Evolutionary conservation across 176 grass and related monocot genomes (phyloP).

Genomic region (Bromus sterilis): DNA sequence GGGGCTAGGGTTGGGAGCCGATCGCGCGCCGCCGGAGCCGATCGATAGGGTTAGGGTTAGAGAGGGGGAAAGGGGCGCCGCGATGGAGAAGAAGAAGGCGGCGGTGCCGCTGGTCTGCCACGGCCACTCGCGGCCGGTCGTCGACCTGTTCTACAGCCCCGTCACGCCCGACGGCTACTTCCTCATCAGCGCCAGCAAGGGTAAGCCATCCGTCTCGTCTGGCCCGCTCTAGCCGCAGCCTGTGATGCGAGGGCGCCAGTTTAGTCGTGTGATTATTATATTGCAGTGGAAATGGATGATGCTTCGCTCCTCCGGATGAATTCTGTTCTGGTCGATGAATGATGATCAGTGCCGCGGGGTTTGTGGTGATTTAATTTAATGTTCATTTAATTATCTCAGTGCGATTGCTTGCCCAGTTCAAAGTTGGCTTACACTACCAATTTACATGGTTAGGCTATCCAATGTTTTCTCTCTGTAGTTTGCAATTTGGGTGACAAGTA

Average conservation of each 20-base stretch:
- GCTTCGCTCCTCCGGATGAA: background rate
- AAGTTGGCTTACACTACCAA: background rate
- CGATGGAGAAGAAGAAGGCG: slow-evolving; percentile 14
- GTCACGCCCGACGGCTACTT: slow-evolving; percentile 83
- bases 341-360: background rate
- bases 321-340: background rate
- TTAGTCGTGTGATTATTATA: background rate
- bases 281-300: background rate
- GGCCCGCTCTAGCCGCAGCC: background rate
- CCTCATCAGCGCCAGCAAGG: slow-evolving; percentile 95
- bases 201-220: background rate
- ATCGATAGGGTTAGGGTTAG: slow-evolving; percentile 7
- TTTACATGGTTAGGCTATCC: background rate
- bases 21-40: background rate
- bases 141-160: slow-evolving; percentile 79
- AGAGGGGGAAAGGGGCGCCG: background rate
- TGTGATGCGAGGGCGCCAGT: background rate
- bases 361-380: background rate
- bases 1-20: slow-evolving; percentile 12
- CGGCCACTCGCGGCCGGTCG: slow-evolving; percentile 87
- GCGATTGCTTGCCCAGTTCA: background rate
- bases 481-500: background rate
- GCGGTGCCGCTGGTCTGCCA: slow-evolving; percentile 15
- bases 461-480: background rate
- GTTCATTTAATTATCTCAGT: background rate